Conservation (phyloP, 306 rosid genomes). For the Castanea mollissima region DNA sequence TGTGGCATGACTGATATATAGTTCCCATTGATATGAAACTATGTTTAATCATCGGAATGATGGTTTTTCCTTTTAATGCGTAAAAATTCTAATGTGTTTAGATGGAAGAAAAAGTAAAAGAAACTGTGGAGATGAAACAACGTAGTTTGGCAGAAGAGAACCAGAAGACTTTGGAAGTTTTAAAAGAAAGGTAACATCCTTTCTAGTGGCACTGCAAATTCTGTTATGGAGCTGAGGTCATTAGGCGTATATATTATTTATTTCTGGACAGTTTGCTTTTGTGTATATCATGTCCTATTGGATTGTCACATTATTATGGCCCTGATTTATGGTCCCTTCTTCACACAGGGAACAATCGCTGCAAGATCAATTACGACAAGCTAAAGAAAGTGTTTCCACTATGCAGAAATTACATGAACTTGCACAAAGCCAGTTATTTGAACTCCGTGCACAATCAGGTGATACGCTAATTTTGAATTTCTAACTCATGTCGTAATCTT, state of each 20-base stretch:
- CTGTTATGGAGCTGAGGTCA: not conserved
- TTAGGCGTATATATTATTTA: not conserved
- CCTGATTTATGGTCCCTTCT: slow-evolving; percentile 18
- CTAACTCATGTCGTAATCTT: slow-evolving; percentile 9
- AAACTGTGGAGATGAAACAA: slow-evolving; percentile 95
- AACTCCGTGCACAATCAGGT: slow-evolving; percentile 96
- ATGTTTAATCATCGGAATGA: not conserved
- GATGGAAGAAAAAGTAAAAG: slow-evolving; percentile 99
- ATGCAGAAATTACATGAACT: slow-evolving; percentile 94
- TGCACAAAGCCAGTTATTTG: slow-evolving; percentile 95
- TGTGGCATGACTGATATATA: not conserved
- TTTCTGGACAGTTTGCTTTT: slow-evolving; percentile 9
- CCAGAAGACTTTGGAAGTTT: slow-evolving; percentile 85
- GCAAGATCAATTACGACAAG: slow-evolving; percentile 90
- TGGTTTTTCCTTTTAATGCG: slow-evolving; percentile 23
- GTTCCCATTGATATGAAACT: not conserved
- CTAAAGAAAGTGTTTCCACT: slow-evolving; percentile 90
- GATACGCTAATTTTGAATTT: slow-evolving; percentile 24
- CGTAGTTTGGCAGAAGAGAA: slow-evolving; percentile 96
- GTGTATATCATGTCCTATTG: not conserved
- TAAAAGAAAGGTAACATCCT: slow-evolving; percentile 72
- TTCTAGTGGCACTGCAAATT: slow-evolving; percentile 19
- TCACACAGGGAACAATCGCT: slow-evolving; percentile 75
- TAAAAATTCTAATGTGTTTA: slow-evolving; percentile 28
- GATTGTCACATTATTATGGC: not conserved